Conservation (phyloP, 2,329 filamentous ascomycete species). For the Trichoderma sp. region DNA sequence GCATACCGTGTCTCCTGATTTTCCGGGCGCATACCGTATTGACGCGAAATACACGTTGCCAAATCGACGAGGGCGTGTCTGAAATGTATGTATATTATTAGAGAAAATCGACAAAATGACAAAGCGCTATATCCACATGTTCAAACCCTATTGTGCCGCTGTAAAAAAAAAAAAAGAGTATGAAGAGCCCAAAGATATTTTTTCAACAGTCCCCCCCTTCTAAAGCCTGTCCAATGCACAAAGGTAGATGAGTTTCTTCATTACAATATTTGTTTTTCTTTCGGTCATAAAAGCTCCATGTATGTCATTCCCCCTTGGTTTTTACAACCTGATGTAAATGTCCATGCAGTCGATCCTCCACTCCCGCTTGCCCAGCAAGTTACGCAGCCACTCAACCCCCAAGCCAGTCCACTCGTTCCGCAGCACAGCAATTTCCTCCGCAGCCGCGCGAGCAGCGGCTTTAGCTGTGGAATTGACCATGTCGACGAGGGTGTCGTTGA, state of each 20-base stretch:
- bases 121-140: neutral
- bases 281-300: neutral
- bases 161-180: neutral
- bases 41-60: neutral
- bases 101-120: neutral
- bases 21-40: neutral
- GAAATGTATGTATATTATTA: neutral
- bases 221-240: neutral
- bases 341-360: constrained; percentile 92
- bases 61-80: neutral
- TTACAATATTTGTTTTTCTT: neutral
- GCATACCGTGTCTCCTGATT: neutral
- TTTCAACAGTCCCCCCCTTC: neutral
- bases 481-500: constrained; percentile 51
- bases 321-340: constrained; percentile 75
- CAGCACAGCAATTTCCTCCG: constrained; percentile 57
- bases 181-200: neutral
- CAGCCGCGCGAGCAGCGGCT: constrained; percentile 63
- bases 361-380: constrained; percentile 75
- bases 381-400: constrained; percentile 82
- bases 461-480: constrained; percentile 68
- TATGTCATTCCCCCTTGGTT: neutral
- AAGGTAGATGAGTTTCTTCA: neutral
- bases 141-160: neutral
- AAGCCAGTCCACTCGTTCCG: constrained; percentile 69